These are phyloP conservation scores for Afroboletus lepidellus DNA, from an alignment of 1,284 basidiomycete genomes.

Conservation along the genomic window DNA sequence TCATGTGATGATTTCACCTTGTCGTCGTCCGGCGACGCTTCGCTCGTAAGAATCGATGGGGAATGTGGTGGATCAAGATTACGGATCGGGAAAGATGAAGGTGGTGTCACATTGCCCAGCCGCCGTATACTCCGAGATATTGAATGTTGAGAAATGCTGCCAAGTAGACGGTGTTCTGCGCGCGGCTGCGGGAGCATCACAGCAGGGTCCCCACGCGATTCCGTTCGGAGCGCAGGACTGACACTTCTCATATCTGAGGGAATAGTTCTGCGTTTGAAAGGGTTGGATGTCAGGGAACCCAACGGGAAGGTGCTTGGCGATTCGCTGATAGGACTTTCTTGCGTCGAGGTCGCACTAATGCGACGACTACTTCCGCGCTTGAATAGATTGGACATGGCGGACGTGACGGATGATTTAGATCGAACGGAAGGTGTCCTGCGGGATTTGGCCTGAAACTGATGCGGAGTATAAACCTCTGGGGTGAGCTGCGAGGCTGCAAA, in stretches of 20 bases:
- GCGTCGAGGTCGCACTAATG: slow-evolving; percentile 39
- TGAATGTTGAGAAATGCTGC: slow-evolving; percentile 25
- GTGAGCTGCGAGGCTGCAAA: slow-evolving; percentile 25
- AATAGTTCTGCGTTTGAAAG: slow-evolving; percentile 38
- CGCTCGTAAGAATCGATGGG: slow-evolving; percentile 36
- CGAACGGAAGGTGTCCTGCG: slow-evolving; percentile 56
- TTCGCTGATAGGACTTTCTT: slow-evolving; percentile 30
- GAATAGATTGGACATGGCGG: slow-evolving; percentile 59
- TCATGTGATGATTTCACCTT: slow-evolving; percentile 55
- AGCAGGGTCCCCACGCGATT: slow-evolving; percentile 11
- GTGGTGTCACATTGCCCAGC: slow-evolving; percentile 26
- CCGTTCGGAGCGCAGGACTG: slow-evolving; percentile 9
- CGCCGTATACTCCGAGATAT: slow-evolving; percentile 26
- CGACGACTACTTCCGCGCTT: slow-evolving; percentile 52
- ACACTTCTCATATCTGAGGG: slow-evolving; percentile 20
- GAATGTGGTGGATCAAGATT: slow-evolving; percentile 29
- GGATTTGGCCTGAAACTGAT: slow-evolving; percentile 51
- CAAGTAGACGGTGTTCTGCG: slow-evolving; percentile 18
- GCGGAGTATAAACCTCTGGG: slow-evolving; percentile 42
- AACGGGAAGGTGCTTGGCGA: slow-evolving; percentile 53
- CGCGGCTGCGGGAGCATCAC: slow-evolving; percentile 14
- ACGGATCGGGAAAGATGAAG: slow-evolving; percentile 31
- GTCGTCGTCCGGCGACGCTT: slow-evolving; percentile 47
- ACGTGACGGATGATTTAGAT: slow-evolving; percentile 60
- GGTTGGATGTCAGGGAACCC: slow-evolving; percentile 43